Evolutionary conservation across 2,329 filamentous ascomycete species (phyloP), one percentile per base, ranked within the genome.

Genomic region (Teratosphaeria nubilosa): DNA sequence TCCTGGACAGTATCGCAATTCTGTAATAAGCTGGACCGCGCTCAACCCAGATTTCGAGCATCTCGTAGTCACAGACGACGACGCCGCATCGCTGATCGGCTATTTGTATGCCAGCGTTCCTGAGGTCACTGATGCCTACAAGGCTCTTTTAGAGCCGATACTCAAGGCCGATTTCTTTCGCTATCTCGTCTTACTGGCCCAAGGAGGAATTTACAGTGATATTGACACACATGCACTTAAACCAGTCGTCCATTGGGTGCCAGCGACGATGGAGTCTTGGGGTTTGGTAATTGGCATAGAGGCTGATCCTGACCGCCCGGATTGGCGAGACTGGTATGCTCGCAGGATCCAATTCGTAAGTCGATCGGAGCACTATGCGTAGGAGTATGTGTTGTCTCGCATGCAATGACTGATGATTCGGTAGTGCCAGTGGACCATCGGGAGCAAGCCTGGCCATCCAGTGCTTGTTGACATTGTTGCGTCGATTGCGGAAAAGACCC

Each of bases 321-420:
- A 99, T 72, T 99, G 94, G 94, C 82, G 84, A 37, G 79, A 96
- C 1, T 97, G 92, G 94, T 99, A 97, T 77, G 94, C 90, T 62
- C 87, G 94, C 60, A 84, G 94, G 63, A 91, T 99, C 61, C 94
- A 97, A 72, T 97, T 99, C 75, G 34, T 41, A 41, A 41, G 34
- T 41, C 34, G 5, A 41, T 16, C 5, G 13, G 10, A 16, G 34
- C 34, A n/a, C 4, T 16, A 5, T 2, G 16, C 2, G 16, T 5
- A 41, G 34, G 13, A 14, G 11, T 41, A 41, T n/a, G 16, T 14
- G 14, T 41, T n/a, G 34, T 41, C 34, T 16, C 34, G 16, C 34
- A 41, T 5, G 34, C 34, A 16, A 16, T 41, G 34, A 41, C 34
- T 41, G 27, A 30, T 30, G 27, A 30, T 7, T 30, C 27, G 2